phyloP scores from a whole-genome alignment of 306 rosid species.

The Gastrolobium villosum region DNA sequence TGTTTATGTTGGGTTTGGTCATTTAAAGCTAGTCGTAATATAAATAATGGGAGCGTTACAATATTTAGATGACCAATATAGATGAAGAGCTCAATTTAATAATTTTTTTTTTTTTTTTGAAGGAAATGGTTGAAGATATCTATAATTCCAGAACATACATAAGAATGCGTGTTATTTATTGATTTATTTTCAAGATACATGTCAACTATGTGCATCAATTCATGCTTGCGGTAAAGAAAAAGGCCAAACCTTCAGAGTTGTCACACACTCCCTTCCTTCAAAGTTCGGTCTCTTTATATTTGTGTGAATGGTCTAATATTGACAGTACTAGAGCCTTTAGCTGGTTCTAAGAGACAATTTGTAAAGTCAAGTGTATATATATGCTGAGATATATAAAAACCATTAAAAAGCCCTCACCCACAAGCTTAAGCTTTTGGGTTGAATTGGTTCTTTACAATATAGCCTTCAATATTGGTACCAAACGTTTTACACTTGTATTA shows the following conservation, averaged over 20 bases:
- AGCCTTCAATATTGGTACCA: neutral
- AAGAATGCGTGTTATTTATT: neutral
- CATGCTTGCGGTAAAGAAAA: neutral
- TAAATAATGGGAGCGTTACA: neutral
- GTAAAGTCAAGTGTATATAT: neutral
- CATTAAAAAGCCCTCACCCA: too few relatives aligned
- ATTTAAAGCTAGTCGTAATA: neutral
- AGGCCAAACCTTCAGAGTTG: neutral
- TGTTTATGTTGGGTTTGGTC: conserved; percentile 6
- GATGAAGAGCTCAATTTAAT: conserved; percentile 4
- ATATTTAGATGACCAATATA: conserved; percentile 2
- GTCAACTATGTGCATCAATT: neutral
- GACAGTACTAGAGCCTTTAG: neutral
- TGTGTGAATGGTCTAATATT: neutral
- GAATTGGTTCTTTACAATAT: too few relatives aligned
- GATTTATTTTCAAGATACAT: conserved; percentile 14
- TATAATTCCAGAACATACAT: neutral
- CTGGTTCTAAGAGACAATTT: neutral
- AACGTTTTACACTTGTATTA: neutral
- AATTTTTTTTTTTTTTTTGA: neutral
- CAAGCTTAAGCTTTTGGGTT: too few relatives aligned
- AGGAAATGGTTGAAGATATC: conserved; percentile 10
- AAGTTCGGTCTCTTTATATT: neutral
- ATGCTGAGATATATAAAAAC: too few relatives aligned
- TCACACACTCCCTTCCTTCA: neutral